Evolutionary conservation across 1,139 yeast genomes (phyloP), one percentile per base, ranked within the genome.

Genomic region (Nakaseomyces sp.): DNA sequence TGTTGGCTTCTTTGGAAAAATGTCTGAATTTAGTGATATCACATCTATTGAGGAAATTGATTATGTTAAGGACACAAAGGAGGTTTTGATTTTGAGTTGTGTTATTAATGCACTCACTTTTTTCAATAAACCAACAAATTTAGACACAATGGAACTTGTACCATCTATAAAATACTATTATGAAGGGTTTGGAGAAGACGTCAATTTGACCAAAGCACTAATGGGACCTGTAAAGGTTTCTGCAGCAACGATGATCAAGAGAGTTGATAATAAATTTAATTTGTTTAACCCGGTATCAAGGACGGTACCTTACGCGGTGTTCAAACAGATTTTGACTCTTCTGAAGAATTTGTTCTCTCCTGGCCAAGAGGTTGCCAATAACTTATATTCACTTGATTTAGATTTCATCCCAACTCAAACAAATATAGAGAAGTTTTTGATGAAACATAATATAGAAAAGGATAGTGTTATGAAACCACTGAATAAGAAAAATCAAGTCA

Each of bases 381-480:
- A 64, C 41, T 46, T 72, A 38, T 68, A 71, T 42, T 74, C 76
- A 6, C 64, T 79, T 26, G 61, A 68, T 15, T 70, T 76, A 65
- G 59, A 59, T 37, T 42, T 55, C 57, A 20, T 56, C 55, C 42
- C 58, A 54, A n/a, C 54, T 35, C 3, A 8, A 4, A 4, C 60
- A 10, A 43, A 45, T 28, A 47, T 52, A 33, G 59, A 54, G 37
- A 46, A 53, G 1, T 49, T 52, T 12, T 40, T 59, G 26, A 44
- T 60, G 26, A 45, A 41, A 15, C 40, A 49, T 12, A 49, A 55
- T 35, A 63, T 61, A 6, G 45, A 56, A 5, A 41, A 51, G 16
- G 53, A 49, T 20, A 58, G 53, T 15, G 48, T 50, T n/a, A 15
- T 18, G 9, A 26, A 48, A 47, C 3, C 58, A 52, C 40, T 41